These are phyloP conservation scores for Laetiporus sulphureus DNA, from an alignment of 1,284 basidiomycete genomes.

Conservation along the genomic window DNA sequence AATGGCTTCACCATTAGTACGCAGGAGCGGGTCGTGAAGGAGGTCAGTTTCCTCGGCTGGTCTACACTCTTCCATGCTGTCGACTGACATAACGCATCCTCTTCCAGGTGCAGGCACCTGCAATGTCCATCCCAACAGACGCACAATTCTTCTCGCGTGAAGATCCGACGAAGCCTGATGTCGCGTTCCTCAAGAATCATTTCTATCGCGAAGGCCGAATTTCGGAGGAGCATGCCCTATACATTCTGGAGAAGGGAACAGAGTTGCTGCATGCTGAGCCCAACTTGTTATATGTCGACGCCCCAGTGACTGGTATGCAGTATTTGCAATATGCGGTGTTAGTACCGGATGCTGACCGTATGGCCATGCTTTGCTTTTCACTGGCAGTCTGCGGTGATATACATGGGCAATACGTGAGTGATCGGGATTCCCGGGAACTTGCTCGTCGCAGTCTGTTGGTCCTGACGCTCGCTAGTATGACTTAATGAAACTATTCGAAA, in stretches of 20 bases:
- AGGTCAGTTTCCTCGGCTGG: too few species aligned
- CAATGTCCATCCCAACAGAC: conserved; percentile 87
- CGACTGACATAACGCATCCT: neutral
- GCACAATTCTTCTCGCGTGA: conserved; percentile 89
- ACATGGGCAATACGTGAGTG: conserved; percentile 88
- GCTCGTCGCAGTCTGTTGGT: too few species aligned
- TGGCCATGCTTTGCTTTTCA: neutral
- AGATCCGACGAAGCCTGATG: conserved; percentile 86
- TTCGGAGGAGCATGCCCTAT: conserved; percentile 87
- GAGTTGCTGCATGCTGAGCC: conserved; percentile 74
- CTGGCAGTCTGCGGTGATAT: conserved; percentile 88
- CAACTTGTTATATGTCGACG: conserved; percentile 85
- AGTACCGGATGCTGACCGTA: neutral
- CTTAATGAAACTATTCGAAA: conserved; percentile 93
- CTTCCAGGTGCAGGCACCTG: conserved; percentile 85
- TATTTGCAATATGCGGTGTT: neutral
- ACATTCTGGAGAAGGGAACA: conserved; percentile 77
- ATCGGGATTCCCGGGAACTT: conserved; percentile 4
- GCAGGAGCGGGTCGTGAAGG: conserved; percentile 81
- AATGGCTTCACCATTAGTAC: conserved; percentile 84
- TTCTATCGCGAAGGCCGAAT: conserved; percentile 94
- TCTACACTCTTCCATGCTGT: too few species aligned
- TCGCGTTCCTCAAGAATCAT: conserved; percentile 98
- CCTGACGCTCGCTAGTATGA: conserved; percentile 56
- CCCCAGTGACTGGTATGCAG: conserved; percentile 82